Base-by-base conservation (phyloP, 768 basidiomycete species). In the Omphalotus guepiniiformis region DNA sequence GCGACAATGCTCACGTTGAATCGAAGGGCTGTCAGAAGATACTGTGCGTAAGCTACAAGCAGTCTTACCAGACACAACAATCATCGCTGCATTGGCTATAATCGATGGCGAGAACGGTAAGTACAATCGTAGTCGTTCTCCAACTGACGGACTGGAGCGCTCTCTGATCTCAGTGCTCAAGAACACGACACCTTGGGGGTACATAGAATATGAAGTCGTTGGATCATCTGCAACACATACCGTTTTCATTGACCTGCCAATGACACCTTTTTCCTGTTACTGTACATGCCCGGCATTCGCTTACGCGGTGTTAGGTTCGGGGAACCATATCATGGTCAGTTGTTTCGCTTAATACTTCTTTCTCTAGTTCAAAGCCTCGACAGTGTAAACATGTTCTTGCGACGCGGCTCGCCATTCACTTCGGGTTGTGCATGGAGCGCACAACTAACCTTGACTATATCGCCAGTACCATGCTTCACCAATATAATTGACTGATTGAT, bases 371-470 rank as follows among this genome's bases (percentile, higher is more conserved):
- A 16, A 19, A 15, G 16, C 3, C 21, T 53, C 39, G 34, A 12
- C 53, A 91, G 89, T 92, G 89, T 58, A 91, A 92, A 60, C 89
- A 92, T 60, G 62, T 88, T 2, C 70, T 92, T 21, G 89, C 88
- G 2, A 73, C 76, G 11, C 66, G 72, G 12, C 66, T 92, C 12
- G 84, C 85, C 2, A 63, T 75, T 22, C 75, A 72, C 42, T 61
- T 88, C n/a, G 23, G 27, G 16, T 16, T 46, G 21, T 35, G 32
- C 29, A 36, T 46, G 11, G 38, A 28, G 13, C 44, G 38, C 18
- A 15, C 23, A 13, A 37, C 38, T 13, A 36, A 32, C 21, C 23
- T 46, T 3, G 34, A 46, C 35, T 46, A 46, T 19, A n/a, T 46
- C 9, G 35, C 44, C n/a, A n/a, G n/a, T 9, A 44, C 42, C 30